phyloP scores from a whole-genome alignment of 148 eudicot genomes.

The Camellia lanceoleosa region DNA sequence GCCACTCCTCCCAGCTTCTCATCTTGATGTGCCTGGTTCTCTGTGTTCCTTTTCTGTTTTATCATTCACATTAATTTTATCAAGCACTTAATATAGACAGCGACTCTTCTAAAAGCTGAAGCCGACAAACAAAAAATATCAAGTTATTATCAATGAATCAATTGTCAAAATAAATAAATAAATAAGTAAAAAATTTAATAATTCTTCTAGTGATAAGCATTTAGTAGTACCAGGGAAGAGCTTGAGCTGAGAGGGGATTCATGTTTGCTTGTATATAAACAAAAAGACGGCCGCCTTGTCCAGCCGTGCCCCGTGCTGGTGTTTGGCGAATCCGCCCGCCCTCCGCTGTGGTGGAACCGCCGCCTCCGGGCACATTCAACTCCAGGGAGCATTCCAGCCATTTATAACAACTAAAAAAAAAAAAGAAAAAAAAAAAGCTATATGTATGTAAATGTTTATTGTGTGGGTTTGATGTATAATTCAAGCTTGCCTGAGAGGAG shows the following conservation, averaged over 20 bases:
- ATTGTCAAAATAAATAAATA: neutral
- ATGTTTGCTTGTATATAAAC: constrained; percentile 36
- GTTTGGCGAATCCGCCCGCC: constrained; percentile 5
- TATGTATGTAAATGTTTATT: neutral
- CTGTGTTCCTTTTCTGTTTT: constrained; percentile 28
- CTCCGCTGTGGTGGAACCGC: constrained; percentile 42
- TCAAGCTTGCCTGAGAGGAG: neutral
- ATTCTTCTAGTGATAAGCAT: too few relatives aligned
- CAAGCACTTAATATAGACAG: too few relatives aligned
- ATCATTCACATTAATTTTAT: neutral
- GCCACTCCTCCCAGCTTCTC: constrained; percentile 61
- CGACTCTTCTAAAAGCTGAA: neutral
- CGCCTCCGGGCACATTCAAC: constrained; percentile 77
- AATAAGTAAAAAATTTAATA: too few relatives aligned
- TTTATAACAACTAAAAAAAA: neutral
- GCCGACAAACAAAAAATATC: neutral
- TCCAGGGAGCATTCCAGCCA: constrained; percentile 79
- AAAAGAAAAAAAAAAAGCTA: neutral
- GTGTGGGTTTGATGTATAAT: neutral
- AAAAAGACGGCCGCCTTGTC: constrained; percentile 34
- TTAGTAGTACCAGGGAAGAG: constrained; percentile 18
- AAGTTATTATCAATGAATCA: neutral
- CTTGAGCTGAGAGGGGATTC: constrained; percentile 27
- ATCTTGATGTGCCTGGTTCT: constrained; percentile 23
- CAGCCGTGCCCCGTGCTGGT: constrained; percentile 15